Conservation (phyloP, 2,329 filamentous ascomycete genomes). For the Seiridium cupressi region DNA sequence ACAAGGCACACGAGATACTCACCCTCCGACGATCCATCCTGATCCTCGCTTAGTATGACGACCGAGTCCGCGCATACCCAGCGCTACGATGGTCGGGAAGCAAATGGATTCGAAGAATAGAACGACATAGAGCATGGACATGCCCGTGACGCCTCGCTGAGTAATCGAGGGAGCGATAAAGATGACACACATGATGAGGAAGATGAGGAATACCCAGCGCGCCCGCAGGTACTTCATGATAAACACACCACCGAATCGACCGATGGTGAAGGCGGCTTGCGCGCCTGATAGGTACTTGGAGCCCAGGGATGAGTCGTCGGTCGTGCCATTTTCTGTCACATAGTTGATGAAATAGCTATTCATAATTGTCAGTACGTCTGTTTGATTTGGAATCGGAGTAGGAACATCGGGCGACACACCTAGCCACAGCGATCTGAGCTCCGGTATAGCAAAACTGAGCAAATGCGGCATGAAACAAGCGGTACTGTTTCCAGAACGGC, state of each 20-base stretch:
- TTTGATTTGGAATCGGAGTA: too few relatives aligned
- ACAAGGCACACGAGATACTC: too few relatives aligned
- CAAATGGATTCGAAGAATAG: constrained; percentile 80
- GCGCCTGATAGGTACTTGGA: constrained; percentile 72
- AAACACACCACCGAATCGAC: constrained; percentile 65
- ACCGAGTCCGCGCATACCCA: constrained; percentile 73
- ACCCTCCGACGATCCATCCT: constrained; percentile 66
- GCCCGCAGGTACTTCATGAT: constrained; percentile 68
- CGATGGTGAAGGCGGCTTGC: constrained; percentile 69
- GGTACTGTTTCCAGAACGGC: constrained; percentile 69
- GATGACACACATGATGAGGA: constrained; percentile 62
- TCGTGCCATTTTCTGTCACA: constrained; percentile 43
- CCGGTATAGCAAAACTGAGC: constrained; percentile 80
- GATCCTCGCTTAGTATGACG: constrained; percentile 75
- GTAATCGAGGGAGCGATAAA: constrained; percentile 55
- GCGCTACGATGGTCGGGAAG: constrained; percentile 78
- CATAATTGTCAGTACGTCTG: background rate
- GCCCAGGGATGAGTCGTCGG: constrained; percentile 40
- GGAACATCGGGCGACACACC: constrained; percentile 45
- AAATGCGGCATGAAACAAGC: constrained; percentile 71
- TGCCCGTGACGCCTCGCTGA: constrained; percentile 42
- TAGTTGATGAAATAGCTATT: constrained; percentile 72
- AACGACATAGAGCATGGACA: constrained; percentile 65
- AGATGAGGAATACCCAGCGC: constrained; percentile 65
- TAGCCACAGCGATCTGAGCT: constrained; percentile 64